A percentile compares a stretch with the other conserved stretches of the same genome.
Evolutionary conservation across 2,329 filamentous ascomycete genomes (phyloP).

Genomic region (Orbilia quercus): DNA sequence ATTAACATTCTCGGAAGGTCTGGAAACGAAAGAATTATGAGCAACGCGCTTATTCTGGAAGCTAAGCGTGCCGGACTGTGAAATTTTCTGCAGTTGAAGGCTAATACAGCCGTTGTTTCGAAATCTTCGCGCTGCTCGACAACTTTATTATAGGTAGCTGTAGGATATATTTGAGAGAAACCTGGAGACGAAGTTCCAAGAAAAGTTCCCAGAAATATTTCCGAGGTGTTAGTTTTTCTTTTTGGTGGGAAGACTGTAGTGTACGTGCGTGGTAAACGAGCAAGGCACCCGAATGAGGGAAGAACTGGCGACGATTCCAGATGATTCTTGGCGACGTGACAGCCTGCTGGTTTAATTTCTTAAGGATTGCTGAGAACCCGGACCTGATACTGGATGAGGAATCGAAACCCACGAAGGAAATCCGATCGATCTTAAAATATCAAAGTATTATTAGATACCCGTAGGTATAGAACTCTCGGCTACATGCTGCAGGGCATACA

Average conservation of each 20-base stretch:
- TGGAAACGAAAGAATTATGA: neutral
- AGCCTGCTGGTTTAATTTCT: neutral
- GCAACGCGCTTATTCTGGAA: neutral
- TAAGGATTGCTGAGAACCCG: neutral
- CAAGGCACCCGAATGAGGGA: neutral
- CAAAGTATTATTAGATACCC: neutral
- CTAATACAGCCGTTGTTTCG: constrained; percentile 1
- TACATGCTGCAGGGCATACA: too few species aligned
- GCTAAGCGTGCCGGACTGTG: neutral
- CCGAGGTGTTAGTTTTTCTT: too few species aligned
- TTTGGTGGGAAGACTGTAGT: neutral
- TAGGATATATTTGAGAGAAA: neutral
- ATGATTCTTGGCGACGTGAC: neutral
- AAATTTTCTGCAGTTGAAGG: constrained; percentile 5
- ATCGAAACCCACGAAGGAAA: neutral
- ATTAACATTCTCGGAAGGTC: neutral
- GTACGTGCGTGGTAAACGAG: neutral
- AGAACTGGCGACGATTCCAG: neutral
- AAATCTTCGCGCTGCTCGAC: neutral
- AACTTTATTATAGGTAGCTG: too few species aligned
- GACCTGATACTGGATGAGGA: neutral
- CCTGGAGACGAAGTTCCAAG: constrained; percentile 3
- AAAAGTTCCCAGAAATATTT: neutral
- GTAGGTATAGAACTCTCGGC: neutral
- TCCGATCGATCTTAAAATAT: neutral